These are phyloP conservation scores for Teunomyces barrocoloradensis DNA, from an alignment of 805 yeast species.

Conservation along the genomic window DNA sequence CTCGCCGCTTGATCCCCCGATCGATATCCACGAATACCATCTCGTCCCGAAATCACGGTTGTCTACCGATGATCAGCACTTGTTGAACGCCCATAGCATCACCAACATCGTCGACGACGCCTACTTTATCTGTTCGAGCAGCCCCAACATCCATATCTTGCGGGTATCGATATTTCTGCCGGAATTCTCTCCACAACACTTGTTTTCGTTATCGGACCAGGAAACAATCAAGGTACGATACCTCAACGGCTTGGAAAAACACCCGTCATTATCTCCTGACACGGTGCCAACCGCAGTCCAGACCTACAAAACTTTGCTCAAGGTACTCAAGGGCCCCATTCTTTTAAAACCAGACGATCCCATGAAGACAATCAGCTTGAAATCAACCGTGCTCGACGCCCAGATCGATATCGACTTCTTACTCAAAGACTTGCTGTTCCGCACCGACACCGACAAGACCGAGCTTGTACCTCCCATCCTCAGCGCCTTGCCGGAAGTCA, in stretches of 20 bases:
- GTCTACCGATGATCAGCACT: conserved; percentile 27
- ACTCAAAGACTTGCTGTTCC: conserved; percentile 46
- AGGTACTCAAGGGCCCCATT: conserved; percentile 68
- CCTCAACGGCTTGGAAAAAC: conserved; percentile 23
- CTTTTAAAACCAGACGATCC: conserved; percentile 41
- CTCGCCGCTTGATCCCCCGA: conserved; percentile 14
- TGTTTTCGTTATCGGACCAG: conserved; percentile 43
- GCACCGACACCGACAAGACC: conserved; percentile 21
- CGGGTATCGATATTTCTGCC: conserved; percentile 53
- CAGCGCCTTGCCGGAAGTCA: conserved; percentile 17
- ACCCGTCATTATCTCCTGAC: conserved; percentile 27
- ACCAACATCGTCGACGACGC: conserved; percentile 31
- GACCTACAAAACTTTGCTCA: conserved; percentile 60
- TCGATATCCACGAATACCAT: conserved; percentile 38
- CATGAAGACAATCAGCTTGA: conserved; percentile 53
- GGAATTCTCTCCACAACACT: conserved; percentile 49
- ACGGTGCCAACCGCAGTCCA: conserved; percentile 51
- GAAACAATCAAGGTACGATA: conserved; percentile 54
- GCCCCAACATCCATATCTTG: conserved; percentile 30
- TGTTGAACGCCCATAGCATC: conserved; percentile 10
- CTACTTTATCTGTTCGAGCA: conserved; percentile 26
- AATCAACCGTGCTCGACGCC: conserved; percentile 52
- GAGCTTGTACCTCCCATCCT: conserved; percentile 51
- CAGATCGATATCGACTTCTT: conserved; percentile 57
- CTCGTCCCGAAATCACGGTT: conserved; percentile 20